These are phyloP conservation scores for Akanthomyces lecanii DNA, from an alignment of 2,329 filamentous ascomycete species.

Conservation along the genomic window DNA sequence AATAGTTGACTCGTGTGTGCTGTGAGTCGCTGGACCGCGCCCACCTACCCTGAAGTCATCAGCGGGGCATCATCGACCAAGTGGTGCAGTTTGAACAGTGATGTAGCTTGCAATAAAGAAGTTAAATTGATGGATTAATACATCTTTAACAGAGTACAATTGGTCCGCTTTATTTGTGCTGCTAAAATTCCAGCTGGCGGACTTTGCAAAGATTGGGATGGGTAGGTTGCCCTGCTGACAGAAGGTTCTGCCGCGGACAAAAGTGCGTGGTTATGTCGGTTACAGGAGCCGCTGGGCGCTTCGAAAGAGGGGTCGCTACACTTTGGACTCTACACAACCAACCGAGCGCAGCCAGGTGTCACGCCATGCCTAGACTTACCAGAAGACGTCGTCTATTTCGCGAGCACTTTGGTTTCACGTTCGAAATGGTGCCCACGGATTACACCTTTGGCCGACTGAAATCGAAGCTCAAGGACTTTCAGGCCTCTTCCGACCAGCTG, in stretches of 20 bases:
- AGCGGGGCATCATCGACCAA: too few relatives aligned
- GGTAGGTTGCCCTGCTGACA: neutral
- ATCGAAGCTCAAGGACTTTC: constrained; percentile 42
- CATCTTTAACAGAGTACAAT: too few relatives aligned
- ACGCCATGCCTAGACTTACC: neutral
- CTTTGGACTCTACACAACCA: neutral
- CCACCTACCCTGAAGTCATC: too few relatives aligned
- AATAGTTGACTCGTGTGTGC: too few relatives aligned
- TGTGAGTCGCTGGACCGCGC: too few relatives aligned
- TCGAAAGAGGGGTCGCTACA: neutral
- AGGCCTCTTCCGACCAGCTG: constrained; percentile 39
- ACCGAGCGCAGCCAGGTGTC: neutral
- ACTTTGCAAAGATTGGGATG: too few relatives aligned
- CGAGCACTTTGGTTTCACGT: neutral
- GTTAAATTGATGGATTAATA: too few relatives aligned
- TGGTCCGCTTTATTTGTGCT: too few relatives aligned
- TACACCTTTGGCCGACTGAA: constrained; percentile 26
- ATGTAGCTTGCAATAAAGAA: too few relatives aligned
- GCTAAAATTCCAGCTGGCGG: too few relatives aligned
- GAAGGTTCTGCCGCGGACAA: neutral
- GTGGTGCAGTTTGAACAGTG: too few relatives aligned
- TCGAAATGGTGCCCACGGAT: neutral
- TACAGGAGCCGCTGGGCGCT: neutral
- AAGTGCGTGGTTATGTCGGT: neutral
- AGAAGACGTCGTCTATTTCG: neutral